Conservation (phyloP, 805 yeast genomes). For the Maudiozyma turicensis region DNA sequence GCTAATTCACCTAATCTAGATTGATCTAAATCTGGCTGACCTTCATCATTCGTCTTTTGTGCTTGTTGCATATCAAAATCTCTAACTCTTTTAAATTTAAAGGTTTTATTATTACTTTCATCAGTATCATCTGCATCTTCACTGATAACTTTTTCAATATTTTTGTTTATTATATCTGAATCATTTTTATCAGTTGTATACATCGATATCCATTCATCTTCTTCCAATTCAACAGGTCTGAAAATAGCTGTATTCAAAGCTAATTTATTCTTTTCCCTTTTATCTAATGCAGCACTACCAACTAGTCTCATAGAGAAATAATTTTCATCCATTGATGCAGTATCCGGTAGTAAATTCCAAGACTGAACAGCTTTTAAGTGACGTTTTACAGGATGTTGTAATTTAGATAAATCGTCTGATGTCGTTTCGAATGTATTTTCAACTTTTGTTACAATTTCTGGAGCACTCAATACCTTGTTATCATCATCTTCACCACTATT, state of each 20-base stretch:
- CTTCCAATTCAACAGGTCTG: conserved; percentile 59
- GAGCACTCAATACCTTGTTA: conserved; percentile 18
- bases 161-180: conserved; percentile 31
- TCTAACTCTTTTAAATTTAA: conserved; percentile 53
- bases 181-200: conserved; percentile 42
- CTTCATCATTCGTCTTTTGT: conserved; percentile 8
- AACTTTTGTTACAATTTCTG: conserved; percentile 33
- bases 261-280: conserved; percentile 27
- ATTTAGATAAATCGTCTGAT: conserved; percentile 28
- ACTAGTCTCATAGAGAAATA: conserved; percentile 55
- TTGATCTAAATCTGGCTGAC: neutral
- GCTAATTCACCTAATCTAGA: conserved; percentile 44
- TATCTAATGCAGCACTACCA: conserved; percentile 39
- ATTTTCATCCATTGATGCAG: conserved; percentile 77
- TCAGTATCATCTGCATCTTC: conserved; percentile 25
- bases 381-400: conserved; percentile 74
- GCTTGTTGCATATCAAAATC: conserved; percentile 69
- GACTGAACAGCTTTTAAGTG: conserved; percentile 62
- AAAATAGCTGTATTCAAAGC: conserved; percentile 52
- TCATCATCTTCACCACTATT: conserved; percentile 18
- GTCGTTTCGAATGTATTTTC: conserved; percentile 70
- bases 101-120: conserved; percentile 42
- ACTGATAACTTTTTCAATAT: conserved; percentile 31
- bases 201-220: conserved; percentile 70
- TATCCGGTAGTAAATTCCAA: conserved; percentile 82